Evolutionary conservation across 169 alveolate genomes (phyloP), one percentile per base, ranked within the genome.

Genomic region (Plasmodium vivax): DNA sequence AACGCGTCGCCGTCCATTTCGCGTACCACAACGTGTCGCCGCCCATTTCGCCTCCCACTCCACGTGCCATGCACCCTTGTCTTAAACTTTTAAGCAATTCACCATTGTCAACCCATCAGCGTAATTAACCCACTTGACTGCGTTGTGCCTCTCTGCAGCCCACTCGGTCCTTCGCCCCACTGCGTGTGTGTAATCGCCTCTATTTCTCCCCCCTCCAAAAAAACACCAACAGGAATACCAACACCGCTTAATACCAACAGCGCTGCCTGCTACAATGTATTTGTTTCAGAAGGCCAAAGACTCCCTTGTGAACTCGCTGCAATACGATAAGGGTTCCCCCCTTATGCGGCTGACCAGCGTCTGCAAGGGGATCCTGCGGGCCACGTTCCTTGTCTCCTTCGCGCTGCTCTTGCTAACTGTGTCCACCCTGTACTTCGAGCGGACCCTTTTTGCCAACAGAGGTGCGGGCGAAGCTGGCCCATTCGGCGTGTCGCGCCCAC

Each of bases 201-300:
- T 51, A 51, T 51, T 51, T 43, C 38, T 2, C 75, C 38, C 6
- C 77, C 41, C 41, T 47, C 41, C 38, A 68, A 68, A 68, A 16
- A 68, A 23, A n/a, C n/a, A n/a, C n/a, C n/a, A n/a, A n/a, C n/a
- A n/a, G n/a, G n/a, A n/a, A n/a, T n/a, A n/a, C n/a, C n/a, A n/a
- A n/a, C n/a, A n/a, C n/a, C n/a, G n/a, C n/a, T n/a, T n/a, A n/a
- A n/a, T 16, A 14, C 8, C 62, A 51, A 51, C 62, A 14, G 8
- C 62, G 62, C n/a, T 68, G 16, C 23, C 34, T 32, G 16, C 36
- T 8, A 85, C 47, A 16, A 85, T 85, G 93, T 85, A 85, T 71
- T 85, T 85, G 85, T 85, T 85, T 85, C 75, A 85, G 77, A 85
- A 85, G 23, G 93, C 93, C 23, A 85, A 85, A 85, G 93, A 85